Evolutionary conservation across 1,284 basidiomycete genomes (phyloP), one percentile per base, ranked within the genome.

Genomic region (Volvariella surrecta): DNA sequence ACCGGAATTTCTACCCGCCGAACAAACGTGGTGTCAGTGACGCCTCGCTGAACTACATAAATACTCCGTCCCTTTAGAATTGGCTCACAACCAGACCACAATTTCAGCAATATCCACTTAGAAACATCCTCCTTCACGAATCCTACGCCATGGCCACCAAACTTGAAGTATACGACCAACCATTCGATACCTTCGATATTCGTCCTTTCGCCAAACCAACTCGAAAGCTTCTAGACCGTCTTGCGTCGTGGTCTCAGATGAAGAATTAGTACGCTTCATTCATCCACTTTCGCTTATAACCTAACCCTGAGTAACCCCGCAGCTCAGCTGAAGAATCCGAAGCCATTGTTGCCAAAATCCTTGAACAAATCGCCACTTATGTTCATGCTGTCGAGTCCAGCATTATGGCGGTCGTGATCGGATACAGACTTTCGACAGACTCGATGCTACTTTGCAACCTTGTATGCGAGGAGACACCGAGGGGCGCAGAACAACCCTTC

Each of bases 381-480:
- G 54, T 65, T 20, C 47, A 48, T 17, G 58, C 59, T 20, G 58
- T 66, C 32, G 62, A 66, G 40, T 47, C 51, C 2, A 62, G 56
- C 48, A 61, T 65, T 49, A 48, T 59, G 15, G 54, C 56, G 8
- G 55, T 59, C 2, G 56, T 63, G 40, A 43, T 56, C 18, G 54
- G 49, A 4, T 62, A 61, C 43, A 54, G 51, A 37, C 48, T 66
- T 15, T 54, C 59, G 22, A 57, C 49, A 15, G 53, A 58, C n/a
- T 55, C 56, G 0, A 52, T 48, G n/a, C 35, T 44, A 7, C 43
- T 57, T 4, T 57, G 50, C 45, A 46, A 44, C 9, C 15, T 44
- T 7, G 30, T 39, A 18, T 32, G 31, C 18, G 32, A 42, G 15
- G 41, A 6, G 18, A 35, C 41, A 3, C 40, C 40, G 8, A 35